A percentile compares a stretch with the other conserved stretches of the same genome.
phyloP scores from a whole-genome alignment of 1,284 basidiomycete species.

The Marasmius tenuissimus region DNA sequence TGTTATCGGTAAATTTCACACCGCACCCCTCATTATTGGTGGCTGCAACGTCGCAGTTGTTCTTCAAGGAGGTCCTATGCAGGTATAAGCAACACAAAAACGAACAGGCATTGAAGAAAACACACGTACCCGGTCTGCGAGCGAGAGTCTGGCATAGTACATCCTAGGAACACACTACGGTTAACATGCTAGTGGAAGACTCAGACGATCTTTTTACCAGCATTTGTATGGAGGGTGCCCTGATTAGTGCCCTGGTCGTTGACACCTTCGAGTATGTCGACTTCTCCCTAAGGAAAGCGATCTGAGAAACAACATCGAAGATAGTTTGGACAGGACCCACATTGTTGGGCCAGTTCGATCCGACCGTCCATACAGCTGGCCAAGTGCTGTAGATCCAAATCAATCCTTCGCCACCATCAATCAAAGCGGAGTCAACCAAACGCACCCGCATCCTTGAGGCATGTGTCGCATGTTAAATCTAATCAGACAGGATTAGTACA shows the following conservation, averaged over 20 bases:
- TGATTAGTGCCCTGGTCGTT: slow-evolving; percentile 57
- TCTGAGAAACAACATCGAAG: neutral
- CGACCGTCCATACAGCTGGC: slow-evolving; percentile 51
- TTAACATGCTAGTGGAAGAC: neutral
- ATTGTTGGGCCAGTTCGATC: slow-evolving; percentile 47
- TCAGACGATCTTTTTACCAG: slow-evolving; percentile 30
- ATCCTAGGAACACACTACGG: slow-evolving; percentile 34
- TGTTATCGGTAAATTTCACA: slow-evolving; percentile 43
- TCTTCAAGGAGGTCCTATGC: slow-evolving; percentile 33
- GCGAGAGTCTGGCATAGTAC: slow-evolving; percentile 55
- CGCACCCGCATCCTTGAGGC: slow-evolving; percentile 68
- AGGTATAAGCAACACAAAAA: neutral
- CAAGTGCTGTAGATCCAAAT: slow-evolving; percentile 38
- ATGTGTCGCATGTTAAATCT: slow-evolving; percentile 57
- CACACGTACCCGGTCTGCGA: slow-evolving; percentile 49
- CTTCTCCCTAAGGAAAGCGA: slow-evolving; percentile 47
- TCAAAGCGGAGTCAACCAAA: slow-evolving; percentile 10
- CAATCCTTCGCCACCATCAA: slow-evolving; percentile 4
- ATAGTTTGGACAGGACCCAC: slow-evolving; percentile 23
- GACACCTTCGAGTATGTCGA: slow-evolving; percentile 72
- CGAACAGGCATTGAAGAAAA: slow-evolving; percentile 9
- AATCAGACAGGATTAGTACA: slow-evolving; percentile 2
- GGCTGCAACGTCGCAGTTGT: slow-evolving; percentile 55
- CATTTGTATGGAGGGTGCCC: slow-evolving; percentile 62
- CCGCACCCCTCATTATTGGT: slow-evolving; percentile 67